Evolutionary conservation across 129 eudicot species (phyloP).

Genomic region (Escallonia rubra): DNA sequence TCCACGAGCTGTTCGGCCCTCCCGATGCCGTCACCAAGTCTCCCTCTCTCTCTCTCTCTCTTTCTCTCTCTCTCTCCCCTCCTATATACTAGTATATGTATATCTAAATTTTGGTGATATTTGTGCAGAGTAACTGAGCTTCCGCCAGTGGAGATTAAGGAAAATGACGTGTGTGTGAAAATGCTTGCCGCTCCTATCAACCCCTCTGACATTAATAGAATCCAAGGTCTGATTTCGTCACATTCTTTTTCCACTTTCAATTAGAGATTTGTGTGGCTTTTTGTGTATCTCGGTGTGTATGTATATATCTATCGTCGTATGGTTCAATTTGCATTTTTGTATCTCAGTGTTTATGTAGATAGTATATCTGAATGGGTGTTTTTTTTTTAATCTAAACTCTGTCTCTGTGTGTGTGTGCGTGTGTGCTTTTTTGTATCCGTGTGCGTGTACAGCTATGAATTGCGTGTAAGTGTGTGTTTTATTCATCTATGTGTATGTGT

Average conservation of each 20-base stretch:
- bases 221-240: conserved; percentile 44
- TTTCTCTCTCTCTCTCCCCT: not conserved
- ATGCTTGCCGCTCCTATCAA: conserved; percentile 97
- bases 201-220: conserved; percentile 88
- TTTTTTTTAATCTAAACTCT: too few relatives aligned
- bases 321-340: too few relatives aligned
- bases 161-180: conserved; percentile 70
- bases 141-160: conserved; percentile 64
- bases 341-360: too few relatives aligned
- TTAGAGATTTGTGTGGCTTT: not conserved
- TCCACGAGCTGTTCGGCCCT: conserved; percentile 61
- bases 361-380: too few relatives aligned
- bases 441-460: too few relatives aligned
- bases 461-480: too few relatives aligned
- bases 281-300: too few relatives aligned
- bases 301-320: too few relatives aligned
- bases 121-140: conserved; percentile 53
- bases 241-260: not conserved
- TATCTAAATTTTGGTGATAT: not conserved
- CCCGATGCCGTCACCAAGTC: conserved; percentile 72
- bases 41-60: not conserved
- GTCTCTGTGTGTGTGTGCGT: too few relatives aligned
- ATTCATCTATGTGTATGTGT: too few relatives aligned
- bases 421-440: too few relatives aligned
- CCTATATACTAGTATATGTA: not conserved